Conservation (phyloP, 768 basidiomycete species). For the Tremella fuciformis region DNA sequence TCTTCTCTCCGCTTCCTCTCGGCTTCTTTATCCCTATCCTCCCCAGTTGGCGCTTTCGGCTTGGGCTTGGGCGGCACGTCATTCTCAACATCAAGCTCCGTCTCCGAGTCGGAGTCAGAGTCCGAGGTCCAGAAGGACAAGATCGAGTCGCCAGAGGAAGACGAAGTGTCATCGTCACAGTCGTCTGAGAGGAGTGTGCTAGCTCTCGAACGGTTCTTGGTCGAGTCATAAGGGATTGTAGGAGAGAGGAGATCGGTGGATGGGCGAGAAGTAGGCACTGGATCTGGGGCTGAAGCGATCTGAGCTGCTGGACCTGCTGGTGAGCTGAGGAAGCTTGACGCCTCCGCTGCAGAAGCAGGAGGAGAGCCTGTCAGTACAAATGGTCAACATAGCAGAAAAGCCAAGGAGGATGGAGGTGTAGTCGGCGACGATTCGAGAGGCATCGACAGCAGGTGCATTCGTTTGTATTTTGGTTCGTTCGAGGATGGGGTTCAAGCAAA, state of each 20-base stretch:
- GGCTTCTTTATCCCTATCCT: constrained; percentile 56
- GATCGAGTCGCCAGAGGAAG: constrained; percentile 55
- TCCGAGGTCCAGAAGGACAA: constrained; percentile 53
- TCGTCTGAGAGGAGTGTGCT: constrained; percentile 9
- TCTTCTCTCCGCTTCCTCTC: constrained; percentile 64
- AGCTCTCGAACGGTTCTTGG: constrained; percentile 16
- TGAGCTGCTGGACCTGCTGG: neutral
- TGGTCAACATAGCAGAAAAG: too few species aligned
- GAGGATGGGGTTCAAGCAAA: constrained; percentile 51
- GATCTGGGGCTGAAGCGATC: neutral
- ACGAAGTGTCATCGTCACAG: constrained; percentile 9
- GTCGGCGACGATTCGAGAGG: too few species aligned
- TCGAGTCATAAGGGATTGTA: neutral
- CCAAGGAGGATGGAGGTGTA: too few species aligned
- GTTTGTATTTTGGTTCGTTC: constrained; percentile 3
- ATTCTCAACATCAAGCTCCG: neutral
- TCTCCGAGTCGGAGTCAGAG: constrained; percentile 54
- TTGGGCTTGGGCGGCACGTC: neutral
- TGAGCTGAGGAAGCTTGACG: neutral
- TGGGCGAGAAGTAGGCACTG: neutral
- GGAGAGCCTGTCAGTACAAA: neutral
- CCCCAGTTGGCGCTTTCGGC: neutral
- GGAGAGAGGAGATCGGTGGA: neutral
- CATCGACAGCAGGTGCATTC: constrained; percentile 5
- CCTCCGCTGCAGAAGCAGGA: neutral